Percentiles rank a stretch among this genome's conserved stretches.
These are phyloP conservation scores for Letharia lupina DNA, from an alignment of 495 filamentous ascomycete genomes.

Conservation along the genomic window DNA sequence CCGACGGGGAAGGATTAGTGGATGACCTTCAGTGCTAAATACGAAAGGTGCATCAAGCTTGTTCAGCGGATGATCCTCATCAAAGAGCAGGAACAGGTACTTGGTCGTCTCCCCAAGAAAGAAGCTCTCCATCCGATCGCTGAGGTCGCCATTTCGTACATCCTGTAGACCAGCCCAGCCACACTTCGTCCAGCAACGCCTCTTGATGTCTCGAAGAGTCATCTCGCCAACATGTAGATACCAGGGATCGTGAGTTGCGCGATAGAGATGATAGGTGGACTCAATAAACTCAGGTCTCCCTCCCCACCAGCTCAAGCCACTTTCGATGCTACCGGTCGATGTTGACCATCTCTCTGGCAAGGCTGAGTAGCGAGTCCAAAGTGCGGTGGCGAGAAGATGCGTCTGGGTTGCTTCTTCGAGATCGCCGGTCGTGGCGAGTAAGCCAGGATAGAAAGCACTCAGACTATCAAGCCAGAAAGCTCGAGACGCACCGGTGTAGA, in stretches of 20 bases:
- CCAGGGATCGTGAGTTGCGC: constrained; percentile 92
- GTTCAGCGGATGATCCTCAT: constrained; percentile 79
- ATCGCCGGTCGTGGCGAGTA: constrained; percentile 80
- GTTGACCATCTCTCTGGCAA: constrained; percentile 92
- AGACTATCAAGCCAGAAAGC: constrained; percentile 94
- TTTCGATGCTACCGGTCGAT: constrained; percentile 74
- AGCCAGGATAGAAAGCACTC: constrained; percentile 86
- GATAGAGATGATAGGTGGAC: constrained; percentile 86
- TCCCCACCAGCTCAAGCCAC: constrained; percentile 87
- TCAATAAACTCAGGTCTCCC: constrained; percentile 94
- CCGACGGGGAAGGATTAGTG: constrained; percentile 66
- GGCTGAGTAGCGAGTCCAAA: constrained; percentile 90
- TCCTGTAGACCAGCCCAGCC: constrained; percentile 96
- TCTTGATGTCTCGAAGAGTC: constrained; percentile 78
- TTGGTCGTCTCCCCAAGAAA: constrained; percentile 94
- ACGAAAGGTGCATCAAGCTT: constrained; percentile 77
- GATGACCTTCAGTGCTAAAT: constrained; percentile 94
- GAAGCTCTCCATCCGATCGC: constrained; percentile 98
- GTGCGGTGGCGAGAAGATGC: constrained; percentile 78
- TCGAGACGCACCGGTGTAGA: constrained; percentile 70
- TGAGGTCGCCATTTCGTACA: constrained; percentile 78
- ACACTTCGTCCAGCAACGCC: constrained; percentile 86
- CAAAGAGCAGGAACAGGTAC: constrained; percentile 87
- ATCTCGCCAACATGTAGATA: constrained; percentile 94
- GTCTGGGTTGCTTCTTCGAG: constrained; percentile 83